A percentile compares a stretch with the other conserved stretches of the same genome.
phyloP scores from a whole-genome alignment of 768 basidiomycete species.

The Pleurotus cornucopiae region DNA sequence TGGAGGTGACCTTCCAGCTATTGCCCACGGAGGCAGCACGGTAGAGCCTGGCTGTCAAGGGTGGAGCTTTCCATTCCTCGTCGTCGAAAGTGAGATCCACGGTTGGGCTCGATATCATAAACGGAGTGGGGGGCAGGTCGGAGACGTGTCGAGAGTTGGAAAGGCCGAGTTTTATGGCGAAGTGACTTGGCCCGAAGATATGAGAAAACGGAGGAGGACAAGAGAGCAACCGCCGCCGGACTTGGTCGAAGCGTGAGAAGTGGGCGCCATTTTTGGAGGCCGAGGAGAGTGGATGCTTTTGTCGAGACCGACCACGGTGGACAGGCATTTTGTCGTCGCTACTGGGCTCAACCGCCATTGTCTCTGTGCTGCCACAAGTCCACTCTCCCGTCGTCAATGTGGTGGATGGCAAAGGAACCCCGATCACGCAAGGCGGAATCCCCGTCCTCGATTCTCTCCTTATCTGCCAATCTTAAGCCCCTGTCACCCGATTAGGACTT shows the following conservation, averaged over 20 bases:
- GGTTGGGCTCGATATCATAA: slow-evolving; percentile 57
- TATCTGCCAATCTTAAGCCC: slow-evolving; percentile 5
- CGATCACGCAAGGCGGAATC: not conserved
- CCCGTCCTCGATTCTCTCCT: not conserved
- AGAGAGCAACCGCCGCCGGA: slow-evolving; percentile 8
- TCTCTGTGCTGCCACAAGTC: not conserved
- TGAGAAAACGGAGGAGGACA: slow-evolving; percentile 9
- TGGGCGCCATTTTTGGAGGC: not conserved
- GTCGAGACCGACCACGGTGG: slow-evolving; percentile 3
- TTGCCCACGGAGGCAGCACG: slow-evolving; percentile 64
- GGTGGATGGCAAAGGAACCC: not conserved
- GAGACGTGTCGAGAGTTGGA: not conserved
- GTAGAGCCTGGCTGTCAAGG: slow-evolving; percentile 46
- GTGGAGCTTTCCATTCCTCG: slow-evolving; percentile 62
- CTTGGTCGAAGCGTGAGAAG: slow-evolving; percentile 8
- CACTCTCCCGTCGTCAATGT: not conserved
- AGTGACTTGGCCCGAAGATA: not conserved
- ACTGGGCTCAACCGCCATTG: not conserved
- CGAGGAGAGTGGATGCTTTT: not conserved
- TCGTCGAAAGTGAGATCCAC: slow-evolving; percentile 65
- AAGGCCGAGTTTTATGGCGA: not conserved
- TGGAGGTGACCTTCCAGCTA: slow-evolving; percentile 84
- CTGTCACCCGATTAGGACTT: slow-evolving; percentile 1
- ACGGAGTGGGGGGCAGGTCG: slow-evolving; percentile 18
- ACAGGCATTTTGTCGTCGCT: not conserved